Conservation (phyloP, 2,329 filamentous ascomycete species). For the Thielaviopsis punctulata region DNA sequence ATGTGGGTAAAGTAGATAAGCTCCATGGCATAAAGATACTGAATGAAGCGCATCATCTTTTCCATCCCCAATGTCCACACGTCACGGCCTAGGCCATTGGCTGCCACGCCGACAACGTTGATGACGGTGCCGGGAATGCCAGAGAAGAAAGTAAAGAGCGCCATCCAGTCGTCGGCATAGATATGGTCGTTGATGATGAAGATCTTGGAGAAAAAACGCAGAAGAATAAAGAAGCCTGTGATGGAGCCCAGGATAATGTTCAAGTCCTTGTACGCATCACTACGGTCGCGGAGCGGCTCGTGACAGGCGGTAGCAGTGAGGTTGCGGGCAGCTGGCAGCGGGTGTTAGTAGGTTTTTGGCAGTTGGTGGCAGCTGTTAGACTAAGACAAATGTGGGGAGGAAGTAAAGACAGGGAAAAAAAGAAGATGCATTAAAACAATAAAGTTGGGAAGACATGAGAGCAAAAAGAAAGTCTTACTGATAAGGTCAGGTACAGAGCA, state of each 20-base stretch:
- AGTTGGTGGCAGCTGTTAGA: neutral
- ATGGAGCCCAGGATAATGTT: constrained; percentile 20
- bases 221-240: constrained; percentile 23
- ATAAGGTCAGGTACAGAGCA: constrained; percentile 13
- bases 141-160: constrained; percentile 16
- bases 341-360: neutral
- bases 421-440: neutral
- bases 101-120: constrained; percentile 18
- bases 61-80: constrained; percentile 29
- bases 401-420: neutral
- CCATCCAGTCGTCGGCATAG: constrained; percentile 23
- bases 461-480: neutral
- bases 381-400: neutral
- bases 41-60: constrained; percentile 26
- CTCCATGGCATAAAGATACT: constrained; percentile 27
- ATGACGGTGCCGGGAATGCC: constrained; percentile 19
- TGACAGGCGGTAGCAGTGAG: constrained; percentile 17
- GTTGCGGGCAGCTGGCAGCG: constrained; percentile 12
- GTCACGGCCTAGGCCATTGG: constrained; percentile 31
- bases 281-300: constrained; percentile 18
- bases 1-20: constrained; percentile 29
- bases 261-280: constrained; percentile 19
- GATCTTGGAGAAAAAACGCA: constrained; percentile 24
- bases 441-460: neutral
- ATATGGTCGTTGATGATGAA: constrained; percentile 20